Evolutionary conservation across 164 flowering plant species (phyloP), one percentile per base, ranked within the genome.

Genomic region (Liquidambar formosana): DNA sequence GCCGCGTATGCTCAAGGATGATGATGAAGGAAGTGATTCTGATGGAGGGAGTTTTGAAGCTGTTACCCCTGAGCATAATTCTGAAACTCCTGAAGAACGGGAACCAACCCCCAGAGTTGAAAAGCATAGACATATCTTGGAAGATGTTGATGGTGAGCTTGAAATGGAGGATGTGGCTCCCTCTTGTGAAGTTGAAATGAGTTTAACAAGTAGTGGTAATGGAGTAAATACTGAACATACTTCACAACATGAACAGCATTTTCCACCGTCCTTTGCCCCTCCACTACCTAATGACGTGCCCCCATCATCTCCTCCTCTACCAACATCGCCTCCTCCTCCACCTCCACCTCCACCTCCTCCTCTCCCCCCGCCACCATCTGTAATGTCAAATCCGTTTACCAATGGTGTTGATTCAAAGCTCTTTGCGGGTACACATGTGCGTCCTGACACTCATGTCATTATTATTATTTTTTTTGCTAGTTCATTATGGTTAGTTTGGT

Each of bases 81-180:
- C 82, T 72, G 78, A 70, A 51, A 56, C 63, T 66, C 77, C 71
- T 21, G 83, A 81, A 67, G 87, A 72, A 49, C 73, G 63, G 44
- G 87, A 72, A 68, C 62, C 64, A 16, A 60, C 58, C 16, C 69
- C 79, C 45, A 70, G 76, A 54, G 64, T 63, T 33, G 89, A 81
- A 61, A 91, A 86, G 77, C 97, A 79, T 70, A 77, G 81, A 12
- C 98, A 83, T 78, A 86, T 96, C 48, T 76, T 96, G 82, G 97
- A 91, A 77, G 99, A 90, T 78, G 99, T 96, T 69, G 98, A 96
- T 76, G 98, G 96, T 49, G 99, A 96, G 77, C 98, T 96, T 78
- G 99, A 96, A 80, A 96, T 93, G 99, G 99, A 96, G 66, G 98
- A 90, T 79, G 97, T 91, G 57, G 87, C 96, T 61, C 97, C 97